A percentile compares a stretch with the other conserved stretches of the same genome.
Conservation (phyloP, 352 stramenopile genomes). For the Phytophthora agathidicida region DNA sequence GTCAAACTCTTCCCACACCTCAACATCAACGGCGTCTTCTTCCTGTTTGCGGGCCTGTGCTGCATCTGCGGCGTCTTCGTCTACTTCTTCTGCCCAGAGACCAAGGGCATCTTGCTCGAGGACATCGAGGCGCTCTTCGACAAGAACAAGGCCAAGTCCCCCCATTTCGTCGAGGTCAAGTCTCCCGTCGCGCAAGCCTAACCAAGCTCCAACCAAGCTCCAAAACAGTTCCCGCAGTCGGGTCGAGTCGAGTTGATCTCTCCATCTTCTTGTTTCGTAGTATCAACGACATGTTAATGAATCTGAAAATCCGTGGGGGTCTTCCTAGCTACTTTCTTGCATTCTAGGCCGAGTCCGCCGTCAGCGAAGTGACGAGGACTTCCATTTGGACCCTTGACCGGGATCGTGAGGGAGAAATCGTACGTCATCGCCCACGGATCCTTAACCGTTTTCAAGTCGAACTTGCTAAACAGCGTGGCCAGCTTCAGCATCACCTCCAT, state of each 20-base stretch:
- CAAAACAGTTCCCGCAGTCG: too few species aligned
- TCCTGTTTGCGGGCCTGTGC: conserved; percentile 31
- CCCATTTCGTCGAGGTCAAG: conserved; percentile 22
- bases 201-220: conserved; percentile 27
- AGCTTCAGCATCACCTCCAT: conserved; percentile 61
- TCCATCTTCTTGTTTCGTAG: not conserved
- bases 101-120: conserved; percentile 20
- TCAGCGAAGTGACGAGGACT: not conserved
- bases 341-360: not conserved
- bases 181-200: conserved; percentile 12
- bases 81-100: conserved; percentile 43
- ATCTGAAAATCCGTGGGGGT: not conserved
- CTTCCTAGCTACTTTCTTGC: not conserved
- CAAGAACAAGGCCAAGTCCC: conserved; percentile 19
- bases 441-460: conserved; percentile 43
- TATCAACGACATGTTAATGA: conserved; percentile 4
- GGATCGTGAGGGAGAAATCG: conserved; percentile 38
- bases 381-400: conserved; percentile 5
- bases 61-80: conserved; percentile 48
- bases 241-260: not conserved
- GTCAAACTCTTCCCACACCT: too few species aligned
- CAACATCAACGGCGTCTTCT: conserved; percentile 26
- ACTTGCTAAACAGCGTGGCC: conserved; percentile 46
- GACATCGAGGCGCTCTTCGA: conserved; percentile 17
- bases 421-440: conserved; percentile 47